Evolutionary conservation across 495 filamentous ascomycete species (phyloP).

Genomic region (Aeminium ludgeri): DNA sequence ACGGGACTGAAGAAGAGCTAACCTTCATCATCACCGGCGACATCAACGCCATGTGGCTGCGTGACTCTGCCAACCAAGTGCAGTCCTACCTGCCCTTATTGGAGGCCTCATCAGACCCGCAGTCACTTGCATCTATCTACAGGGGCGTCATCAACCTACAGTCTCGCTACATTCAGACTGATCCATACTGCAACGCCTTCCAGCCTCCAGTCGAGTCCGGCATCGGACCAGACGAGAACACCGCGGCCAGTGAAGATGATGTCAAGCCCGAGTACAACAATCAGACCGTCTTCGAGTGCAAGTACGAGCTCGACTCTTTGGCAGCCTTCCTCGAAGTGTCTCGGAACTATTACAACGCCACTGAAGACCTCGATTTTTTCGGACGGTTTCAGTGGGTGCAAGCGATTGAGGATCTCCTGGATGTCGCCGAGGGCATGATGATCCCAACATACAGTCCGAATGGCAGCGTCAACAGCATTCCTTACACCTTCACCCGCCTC

Average conservation of each 20-base stretch:
- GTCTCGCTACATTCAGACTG: constrained; percentile 39
- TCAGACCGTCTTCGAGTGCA: constrained; percentile 38
- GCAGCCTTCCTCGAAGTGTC: constrained; percentile 49
- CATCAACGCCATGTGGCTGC: constrained; percentile 56
- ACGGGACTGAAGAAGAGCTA: constrained; percentile 42
- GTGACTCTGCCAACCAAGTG: constrained; percentile 51
- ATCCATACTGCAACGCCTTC: constrained; percentile 49
- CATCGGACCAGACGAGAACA: constrained; percentile 32
- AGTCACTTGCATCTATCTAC: constrained; percentile 42
- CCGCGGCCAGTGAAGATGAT: constrained; percentile 30
- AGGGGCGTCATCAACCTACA: constrained; percentile 52
- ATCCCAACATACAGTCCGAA: constrained; percentile 38
- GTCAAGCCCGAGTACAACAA: constrained; percentile 34
- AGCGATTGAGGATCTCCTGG: constrained; percentile 37
- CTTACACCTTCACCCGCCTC: constrained; percentile 41
- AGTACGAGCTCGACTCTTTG: constrained; percentile 43
- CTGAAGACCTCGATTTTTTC: constrained; percentile 40
- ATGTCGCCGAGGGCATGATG: constrained; percentile 42
- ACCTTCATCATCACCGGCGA: constrained; percentile 49
- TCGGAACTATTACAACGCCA: constrained; percentile 38
- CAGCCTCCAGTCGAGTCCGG: constrained; percentile 40
- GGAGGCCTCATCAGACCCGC: constrained; percentile 30
- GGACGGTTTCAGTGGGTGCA: constrained; percentile 42
- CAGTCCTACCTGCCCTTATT: constrained; percentile 44
- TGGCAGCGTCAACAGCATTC: constrained; percentile 34